Conservation (phyloP, 495 filamentous ascomycete genomes). For the Aspergillus funiculosus region DNA sequence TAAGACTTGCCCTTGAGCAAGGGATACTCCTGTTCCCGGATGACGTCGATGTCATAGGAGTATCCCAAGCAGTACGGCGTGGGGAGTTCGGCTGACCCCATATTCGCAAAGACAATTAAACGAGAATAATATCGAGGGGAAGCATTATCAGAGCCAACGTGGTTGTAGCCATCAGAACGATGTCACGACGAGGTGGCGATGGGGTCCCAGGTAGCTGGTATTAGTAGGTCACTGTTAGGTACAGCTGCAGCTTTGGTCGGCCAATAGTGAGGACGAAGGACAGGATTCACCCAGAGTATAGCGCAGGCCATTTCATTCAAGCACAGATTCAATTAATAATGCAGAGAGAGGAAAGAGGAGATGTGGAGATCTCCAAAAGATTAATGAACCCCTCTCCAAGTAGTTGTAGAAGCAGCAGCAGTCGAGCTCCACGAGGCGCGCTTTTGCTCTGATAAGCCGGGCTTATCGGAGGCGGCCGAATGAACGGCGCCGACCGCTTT, state of each 20-base stretch:
- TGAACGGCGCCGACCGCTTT: slow-evolving; percentile 12
- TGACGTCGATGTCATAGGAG: slow-evolving; percentile 57
- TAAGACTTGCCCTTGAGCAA: slow-evolving; percentile 63
- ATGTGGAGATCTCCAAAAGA: not conserved
- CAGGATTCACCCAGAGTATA: too few species aligned
- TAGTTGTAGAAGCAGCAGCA: not conserved
- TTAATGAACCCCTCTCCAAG: not conserved
- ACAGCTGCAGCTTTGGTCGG: not conserved
- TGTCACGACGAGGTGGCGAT: slow-evolving; percentile 8
- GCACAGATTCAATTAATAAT: not conserved
- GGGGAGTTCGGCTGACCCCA: not conserved
- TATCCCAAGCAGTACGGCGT: slow-evolving; percentile 43
- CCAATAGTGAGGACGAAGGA: slow-evolving; percentile 15
- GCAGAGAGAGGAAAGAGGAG: too few species aligned
- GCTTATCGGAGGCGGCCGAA: slow-evolving; percentile 16
- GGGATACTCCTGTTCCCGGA: slow-evolving; percentile 73
- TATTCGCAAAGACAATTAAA: not conserved
- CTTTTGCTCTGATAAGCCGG: slow-evolving; percentile 3
- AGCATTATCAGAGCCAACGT: slow-evolving; percentile 1
- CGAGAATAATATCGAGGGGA: not conserved
- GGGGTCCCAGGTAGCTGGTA: not conserved
- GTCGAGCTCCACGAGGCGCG: too few species aligned
- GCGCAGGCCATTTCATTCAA: too few species aligned
- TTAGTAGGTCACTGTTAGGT: too few species aligned
- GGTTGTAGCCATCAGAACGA: slow-evolving; percentile 6